Evolutionary conservation across 2,329 filamentous ascomycete species (phyloP).

Genomic region (Zopfia rhizophila): DNA sequence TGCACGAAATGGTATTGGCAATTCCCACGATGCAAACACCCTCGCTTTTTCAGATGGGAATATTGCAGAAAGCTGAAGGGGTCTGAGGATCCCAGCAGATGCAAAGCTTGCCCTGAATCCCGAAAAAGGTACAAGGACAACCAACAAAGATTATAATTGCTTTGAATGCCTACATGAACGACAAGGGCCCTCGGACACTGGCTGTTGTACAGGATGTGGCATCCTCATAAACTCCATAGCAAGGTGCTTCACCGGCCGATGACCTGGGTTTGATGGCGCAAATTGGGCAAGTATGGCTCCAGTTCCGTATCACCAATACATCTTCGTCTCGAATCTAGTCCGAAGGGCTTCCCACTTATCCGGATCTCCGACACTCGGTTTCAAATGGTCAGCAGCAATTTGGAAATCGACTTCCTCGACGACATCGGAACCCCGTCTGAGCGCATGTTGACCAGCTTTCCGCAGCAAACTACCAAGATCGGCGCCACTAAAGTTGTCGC

Average conservation of each 20-base stretch:
- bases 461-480: slow-evolving; percentile 69
- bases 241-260: too few species aligned
- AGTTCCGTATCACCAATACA: slow-evolving; percentile 3
- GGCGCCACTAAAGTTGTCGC: slow-evolving; percentile 79
- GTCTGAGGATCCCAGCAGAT: slow-evolving; percentile 17
- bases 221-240: too few species aligned
- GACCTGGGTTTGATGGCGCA: not conserved
- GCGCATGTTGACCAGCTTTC: slow-evolving; percentile 67
- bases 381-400: slow-evolving; percentile 53
- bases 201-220: too few species aligned
- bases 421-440: slow-evolving; percentile 57
- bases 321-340: slow-evolving; percentile 55
- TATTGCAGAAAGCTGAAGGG: slow-evolving; percentile 25
- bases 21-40: slow-evolving; percentile 26
- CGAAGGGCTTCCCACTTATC: slow-evolving; percentile 66
- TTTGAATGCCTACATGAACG: slow-evolving; percentile 21
- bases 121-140: slow-evolving; percentile 16
- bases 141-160: slow-evolving; percentile 18
- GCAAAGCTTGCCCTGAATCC: not conserved
- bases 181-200: not conserved
- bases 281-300: too few species aligned
- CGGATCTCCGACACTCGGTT: slow-evolving; percentile 66
- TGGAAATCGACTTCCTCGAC: slow-evolving; percentile 62
- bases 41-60: slow-evolving; percentile 18
- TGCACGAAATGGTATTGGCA: slow-evolving; percentile 19